Evolutionary conservation across 2,329 filamentous ascomycete species (phyloP), one percentile per base, ranked within the genome.

Genomic region (Hypoxylon sp.): DNA sequence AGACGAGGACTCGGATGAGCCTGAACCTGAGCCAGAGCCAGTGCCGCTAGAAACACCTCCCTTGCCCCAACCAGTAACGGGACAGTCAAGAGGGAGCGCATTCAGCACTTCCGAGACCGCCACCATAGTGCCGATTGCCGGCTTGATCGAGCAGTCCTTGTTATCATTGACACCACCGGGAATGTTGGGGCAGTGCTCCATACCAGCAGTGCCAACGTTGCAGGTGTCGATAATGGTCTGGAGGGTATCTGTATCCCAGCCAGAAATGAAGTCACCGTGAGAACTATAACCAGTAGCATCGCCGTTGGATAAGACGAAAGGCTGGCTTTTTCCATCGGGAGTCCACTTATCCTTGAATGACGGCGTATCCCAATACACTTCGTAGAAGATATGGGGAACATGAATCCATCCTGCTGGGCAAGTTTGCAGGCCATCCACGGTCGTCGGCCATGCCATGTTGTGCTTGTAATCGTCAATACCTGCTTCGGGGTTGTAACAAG

Each of bases 241-340:
- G 52, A 92, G 87, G 47, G 85, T 83, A 27, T 81, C 77, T 66
- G 86, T 82, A 70, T 93, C 87, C 91, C 91, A 94, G 14, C 87
- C 91, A 67, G 91, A 87, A 69, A 91, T 78, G 80, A 94, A 93
- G 77, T 94, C 91, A 50, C 84, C 90, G 78, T 93, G 91, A 65
- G 85, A 85, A 71, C 87, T 87, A 80, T 87, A 92, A 60, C 91
- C 91, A 9, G 91, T 91, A 19, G 83, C 81, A 61, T 94, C 90
- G 46, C 90, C 90, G 74, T 88, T 89, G 69, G 90, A 81, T 45
- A 91, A 85, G 57, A 92, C 87, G 72, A 92, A 92, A 9, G 88
- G 89, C 79, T 87, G 85, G 23, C 74, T 75, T 71, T 85, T 86
- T 64, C 83, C 81, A 69, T 84, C 81, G 47, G 81, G 79, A n/a